Evolutionary conservation across 2,329 filamentous ascomycete genomes (phyloP).

Genomic region (Aspergillus pseudotamarii): DNA sequence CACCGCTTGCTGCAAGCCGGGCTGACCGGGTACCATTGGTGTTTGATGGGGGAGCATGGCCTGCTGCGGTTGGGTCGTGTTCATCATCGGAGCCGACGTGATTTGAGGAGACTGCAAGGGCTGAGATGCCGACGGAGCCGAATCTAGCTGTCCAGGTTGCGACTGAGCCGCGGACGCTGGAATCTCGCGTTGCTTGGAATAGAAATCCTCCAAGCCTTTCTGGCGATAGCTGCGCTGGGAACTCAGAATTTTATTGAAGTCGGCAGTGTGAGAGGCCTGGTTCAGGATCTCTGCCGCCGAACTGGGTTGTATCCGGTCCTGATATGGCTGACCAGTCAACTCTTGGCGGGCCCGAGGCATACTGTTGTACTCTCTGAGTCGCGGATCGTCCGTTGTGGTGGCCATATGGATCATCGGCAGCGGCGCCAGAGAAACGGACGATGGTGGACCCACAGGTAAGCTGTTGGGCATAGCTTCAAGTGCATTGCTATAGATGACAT

Average conservation of each 20-base stretch:
- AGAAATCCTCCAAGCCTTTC: conserved; percentile 79
- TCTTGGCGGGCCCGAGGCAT: conserved; percentile 88
- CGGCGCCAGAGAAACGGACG: conserved; percentile 66
- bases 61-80: conserved; percentile 37
- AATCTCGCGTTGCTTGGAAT: conserved; percentile 81
- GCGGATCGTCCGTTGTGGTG: conserved; percentile 74
- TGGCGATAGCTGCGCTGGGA: conserved; percentile 77
- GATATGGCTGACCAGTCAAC: conserved; percentile 81
- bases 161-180: conserved; percentile 53
- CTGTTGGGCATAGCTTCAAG: conserved; percentile 69
- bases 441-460: conserved; percentile 69
- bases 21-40: conserved; percentile 55
- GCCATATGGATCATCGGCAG: conserved; percentile 83
- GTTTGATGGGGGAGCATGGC: conserved; percentile 45
- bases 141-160: conserved; percentile 33
- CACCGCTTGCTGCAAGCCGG: conserved; percentile 68
- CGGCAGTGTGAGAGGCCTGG: conserved; percentile 84
- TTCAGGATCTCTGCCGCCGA: conserved; percentile 77
- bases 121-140: conserved; percentile 41
- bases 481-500: conserved; percentile 85
- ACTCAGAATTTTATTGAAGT: conserved; percentile 84
- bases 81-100: conserved; percentile 36
- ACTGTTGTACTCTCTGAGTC: conserved; percentile 78
- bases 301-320: conserved; percentile 79
- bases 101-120: conserved; percentile 44